phyloP scores from a whole-genome alignment of 352 stramenopile genomes.

The Phytophthora megakarya region DNA sequence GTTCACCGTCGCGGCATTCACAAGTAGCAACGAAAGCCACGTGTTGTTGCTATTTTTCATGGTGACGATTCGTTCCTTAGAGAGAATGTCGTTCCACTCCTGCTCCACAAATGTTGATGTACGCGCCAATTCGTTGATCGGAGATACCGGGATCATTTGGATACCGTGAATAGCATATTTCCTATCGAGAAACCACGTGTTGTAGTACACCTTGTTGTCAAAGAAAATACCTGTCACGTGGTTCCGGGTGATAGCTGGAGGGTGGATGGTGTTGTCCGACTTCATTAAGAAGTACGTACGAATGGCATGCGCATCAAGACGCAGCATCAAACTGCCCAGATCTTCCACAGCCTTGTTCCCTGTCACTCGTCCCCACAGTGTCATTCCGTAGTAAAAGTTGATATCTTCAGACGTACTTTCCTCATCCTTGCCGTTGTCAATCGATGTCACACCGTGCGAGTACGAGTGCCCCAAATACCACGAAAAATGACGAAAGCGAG shows the following conservation, averaged over 20 bases:
- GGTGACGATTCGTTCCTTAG: conserved; percentile 62
- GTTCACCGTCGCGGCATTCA: conserved; percentile 70
- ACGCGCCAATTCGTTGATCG: conserved; percentile 70
- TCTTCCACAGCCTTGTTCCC: conserved; percentile 61
- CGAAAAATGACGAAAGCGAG: conserved; percentile 76
- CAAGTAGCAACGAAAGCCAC: conserved; percentile 71
- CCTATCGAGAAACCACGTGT: conserved; percentile 72
- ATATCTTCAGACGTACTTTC: conserved; percentile 79
- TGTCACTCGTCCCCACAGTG: conserved; percentile 64
- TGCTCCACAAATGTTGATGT: conserved; percentile 63
- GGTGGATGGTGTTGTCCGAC: conserved; percentile 64
- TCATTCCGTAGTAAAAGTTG: conserved; percentile 85
- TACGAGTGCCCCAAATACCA: conserved; percentile 79
- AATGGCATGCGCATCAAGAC: conserved; percentile 60
- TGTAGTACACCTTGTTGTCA: conserved; percentile 79
- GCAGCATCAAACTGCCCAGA: conserved; percentile 73
- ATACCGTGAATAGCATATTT: conserved; percentile 77
- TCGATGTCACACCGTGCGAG: conserved; percentile 63
- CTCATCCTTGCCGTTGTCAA: conserved; percentile 72
- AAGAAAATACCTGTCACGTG: conserved; percentile 79
- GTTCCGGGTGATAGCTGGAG: conserved; percentile 62
- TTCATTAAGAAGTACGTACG: conserved; percentile 79
- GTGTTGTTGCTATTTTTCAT: conserved; percentile 45
- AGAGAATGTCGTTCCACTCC: conserved; percentile 75
- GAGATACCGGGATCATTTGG: conserved; percentile 78